Base-by-base conservation (phyloP, 345 rosid species). In the Melastoma malabathricum region DNA sequence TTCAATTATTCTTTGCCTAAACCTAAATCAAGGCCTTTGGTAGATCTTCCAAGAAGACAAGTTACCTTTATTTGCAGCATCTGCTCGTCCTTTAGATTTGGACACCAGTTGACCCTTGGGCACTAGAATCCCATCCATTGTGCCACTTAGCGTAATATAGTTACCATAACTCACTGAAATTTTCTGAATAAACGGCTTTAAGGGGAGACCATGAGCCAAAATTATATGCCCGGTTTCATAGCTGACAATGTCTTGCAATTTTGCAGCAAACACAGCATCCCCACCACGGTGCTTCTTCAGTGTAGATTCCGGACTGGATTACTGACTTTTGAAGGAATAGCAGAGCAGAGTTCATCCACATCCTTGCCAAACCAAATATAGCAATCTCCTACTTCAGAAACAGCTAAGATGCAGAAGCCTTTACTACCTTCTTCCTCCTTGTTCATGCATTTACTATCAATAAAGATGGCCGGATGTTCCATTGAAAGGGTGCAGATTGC, bases 401-500 rank as follows among this genome's bases (percentile, higher is more conserved):
- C 68, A 6, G 97, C 94, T 62, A 87, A 57, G 53, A 92, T 76
- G 52, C 67, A 76, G 8, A 84, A 61, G 39, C 82, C 81, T 15
- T 63, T 43, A 50, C 65, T 75, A 57, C 70, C 72, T 48, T 58
- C 72, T 62, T 60, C 69, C 47, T 47, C 71, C 50, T 62, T 58
- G 13, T 64, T 61, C 63, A 72, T 64, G 64, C 75, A 58, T 80
- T 57, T 69, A 68, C 86, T 47, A 64, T 92, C 97, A 55, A 92
- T 58, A 13, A 69, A 83, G 47, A 87, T 82, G 22, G 95, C 88
- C 59, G 98, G 97, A 70, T 92, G 84, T 64, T 87, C 98, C 82
- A 92, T 69, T 46, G 98, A 80, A 66, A 92, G 92, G 56, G 81
- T 82, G 73, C 95, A 92, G 69, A 82, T 78, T 58, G 90, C 93